phyloP scores from a whole-genome alignment of 768 basidiomycete genomes.

The Tulasnella sp. region DNA sequence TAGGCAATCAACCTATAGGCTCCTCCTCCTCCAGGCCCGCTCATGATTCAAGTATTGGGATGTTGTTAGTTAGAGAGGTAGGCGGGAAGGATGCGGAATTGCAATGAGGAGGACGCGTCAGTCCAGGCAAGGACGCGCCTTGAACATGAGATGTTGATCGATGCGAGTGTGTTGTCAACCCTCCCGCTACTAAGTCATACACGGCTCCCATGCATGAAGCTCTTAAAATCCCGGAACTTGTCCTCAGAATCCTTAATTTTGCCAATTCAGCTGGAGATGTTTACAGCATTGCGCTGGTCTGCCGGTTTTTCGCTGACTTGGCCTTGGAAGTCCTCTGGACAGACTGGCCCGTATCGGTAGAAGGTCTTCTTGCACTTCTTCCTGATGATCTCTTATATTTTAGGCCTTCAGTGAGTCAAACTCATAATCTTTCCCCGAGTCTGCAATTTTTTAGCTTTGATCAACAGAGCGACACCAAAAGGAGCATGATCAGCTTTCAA shows the following conservation, averaged over 20 bases:
- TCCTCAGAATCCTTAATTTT: not conserved
- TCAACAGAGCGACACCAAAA: too few relatives aligned
- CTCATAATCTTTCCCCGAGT: not conserved
- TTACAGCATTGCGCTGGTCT: not conserved
- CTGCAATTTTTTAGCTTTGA: not conserved
- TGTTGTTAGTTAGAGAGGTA: not conserved
- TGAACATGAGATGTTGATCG: not conserved
- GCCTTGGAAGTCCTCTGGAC: not conserved
- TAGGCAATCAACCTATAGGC: constrained; percentile 51
- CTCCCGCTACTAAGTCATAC: not conserved
- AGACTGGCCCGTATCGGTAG: not conserved
- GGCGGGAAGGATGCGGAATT: not conserved
- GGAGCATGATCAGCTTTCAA: too few relatives aligned
- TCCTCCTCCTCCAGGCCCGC: constrained; percentile 37
- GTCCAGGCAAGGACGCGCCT: constrained; percentile 8
- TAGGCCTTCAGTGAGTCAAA: not conserved
- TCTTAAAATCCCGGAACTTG: not conserved
- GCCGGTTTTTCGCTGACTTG: not conserved
- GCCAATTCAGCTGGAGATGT: not conserved
- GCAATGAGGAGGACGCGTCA: constrained; percentile 17
- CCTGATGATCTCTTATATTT: not conserved
- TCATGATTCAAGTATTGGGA: not conserved
- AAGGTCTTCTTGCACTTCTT: not conserved
- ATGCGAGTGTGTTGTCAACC: not conserved
- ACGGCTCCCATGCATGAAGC: not conserved